A percentile compares a stretch with the other conserved stretches of the same genome.
Conservation (phyloP, 768 basidiomycete genomes). For the Candolleomyces aberdarensis region DNA sequence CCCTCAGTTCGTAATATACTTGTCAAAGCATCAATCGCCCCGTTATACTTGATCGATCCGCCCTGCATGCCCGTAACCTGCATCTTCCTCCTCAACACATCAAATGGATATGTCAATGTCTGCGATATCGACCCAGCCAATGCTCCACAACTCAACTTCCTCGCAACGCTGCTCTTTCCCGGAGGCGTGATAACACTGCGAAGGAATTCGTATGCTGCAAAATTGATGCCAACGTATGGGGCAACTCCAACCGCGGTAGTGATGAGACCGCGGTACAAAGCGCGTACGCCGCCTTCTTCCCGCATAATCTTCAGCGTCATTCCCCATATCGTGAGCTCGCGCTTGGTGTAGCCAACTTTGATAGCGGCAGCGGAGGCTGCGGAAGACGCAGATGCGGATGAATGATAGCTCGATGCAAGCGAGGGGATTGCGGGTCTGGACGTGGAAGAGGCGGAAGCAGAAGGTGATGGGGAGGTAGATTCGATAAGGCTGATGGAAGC, state of each 20-base stretch:
- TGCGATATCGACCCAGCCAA: constrained; percentile 91
- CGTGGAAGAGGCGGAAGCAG: constrained; percentile 18
- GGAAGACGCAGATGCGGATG: constrained; percentile 36
- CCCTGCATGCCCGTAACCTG: constrained; percentile 82
- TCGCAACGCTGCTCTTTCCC: constrained; percentile 60
- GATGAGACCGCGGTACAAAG: constrained; percentile 80
- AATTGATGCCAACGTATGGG: constrained; percentile 88
- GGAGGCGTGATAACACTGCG: constrained; percentile 78
- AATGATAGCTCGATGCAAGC: constrained; percentile 55
- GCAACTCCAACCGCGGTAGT: constrained; percentile 89
- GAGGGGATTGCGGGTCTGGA: constrained; percentile 21
- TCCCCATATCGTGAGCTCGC: constrained; percentile 71
- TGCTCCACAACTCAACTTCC: constrained; percentile 84
- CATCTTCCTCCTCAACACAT: constrained; percentile 93
- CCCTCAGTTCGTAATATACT: constrained; percentile 76
- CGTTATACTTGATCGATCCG: constrained; percentile 65
- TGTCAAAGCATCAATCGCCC: constrained; percentile 74
- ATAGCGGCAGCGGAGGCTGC: constrained; percentile 15
- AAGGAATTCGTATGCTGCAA: constrained; percentile 88
- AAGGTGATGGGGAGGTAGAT: constrained; percentile 18
- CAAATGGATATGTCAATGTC: constrained; percentile 93
- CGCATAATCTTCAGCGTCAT: constrained; percentile 90
- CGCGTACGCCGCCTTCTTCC: constrained; percentile 89
- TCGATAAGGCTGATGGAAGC: constrained; percentile 49
- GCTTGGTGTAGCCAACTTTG: constrained; percentile 38